These are phyloP conservation scores for Aureobasidium mangrovei DNA, from an alignment of 2,329 filamentous ascomycete genomes.

Conservation along the genomic window DNA sequence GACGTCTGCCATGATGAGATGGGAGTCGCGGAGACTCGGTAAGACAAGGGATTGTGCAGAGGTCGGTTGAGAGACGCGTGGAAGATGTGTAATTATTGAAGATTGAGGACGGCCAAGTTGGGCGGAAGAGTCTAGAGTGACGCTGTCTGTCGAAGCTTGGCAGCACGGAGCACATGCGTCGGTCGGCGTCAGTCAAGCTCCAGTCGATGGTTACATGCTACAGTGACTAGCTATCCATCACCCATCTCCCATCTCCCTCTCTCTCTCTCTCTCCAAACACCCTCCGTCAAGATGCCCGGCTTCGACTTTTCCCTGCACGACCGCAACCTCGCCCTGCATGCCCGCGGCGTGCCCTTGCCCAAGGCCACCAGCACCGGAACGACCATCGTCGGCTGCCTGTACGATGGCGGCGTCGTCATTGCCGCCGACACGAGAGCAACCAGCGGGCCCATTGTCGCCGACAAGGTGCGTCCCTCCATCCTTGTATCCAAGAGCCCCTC, in stretches of 20 bases:
- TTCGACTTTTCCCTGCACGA: conserved; percentile 99
- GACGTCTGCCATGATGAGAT: conserved; percentile 17
- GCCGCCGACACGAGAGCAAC: conserved; percentile 97
- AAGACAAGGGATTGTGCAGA: too few relatives aligned
- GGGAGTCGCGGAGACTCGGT: too few relatives aligned
- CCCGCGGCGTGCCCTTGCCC: conserved; percentile 84
- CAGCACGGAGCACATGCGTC: too few relatives aligned
- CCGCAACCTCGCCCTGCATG: conserved; percentile 93
- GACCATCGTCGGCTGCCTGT: conserved; percentile 96
- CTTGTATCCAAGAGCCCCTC: not conserved
- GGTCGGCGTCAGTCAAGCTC: not conserved
- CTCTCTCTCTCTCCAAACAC: conserved; percentile 7
- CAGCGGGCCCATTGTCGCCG: conserved; percentile 93
- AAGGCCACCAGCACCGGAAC: conserved; percentile 98
- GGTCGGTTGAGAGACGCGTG: not conserved
- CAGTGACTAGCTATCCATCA: not conserved
- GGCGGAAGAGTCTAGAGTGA: not conserved
- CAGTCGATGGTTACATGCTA: not conserved
- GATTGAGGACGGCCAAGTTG: too few relatives aligned
- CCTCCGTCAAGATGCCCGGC: conserved; percentile 61
- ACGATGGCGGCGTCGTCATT: conserved; percentile 93
- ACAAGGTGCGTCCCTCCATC: conserved; percentile 56
- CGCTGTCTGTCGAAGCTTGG: not conserved
- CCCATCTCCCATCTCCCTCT: not conserved
- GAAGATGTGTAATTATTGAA: too few relatives aligned